Conservation (phyloP, 768 basidiomycete genomes). For the Termitomyces sp. region DNA sequence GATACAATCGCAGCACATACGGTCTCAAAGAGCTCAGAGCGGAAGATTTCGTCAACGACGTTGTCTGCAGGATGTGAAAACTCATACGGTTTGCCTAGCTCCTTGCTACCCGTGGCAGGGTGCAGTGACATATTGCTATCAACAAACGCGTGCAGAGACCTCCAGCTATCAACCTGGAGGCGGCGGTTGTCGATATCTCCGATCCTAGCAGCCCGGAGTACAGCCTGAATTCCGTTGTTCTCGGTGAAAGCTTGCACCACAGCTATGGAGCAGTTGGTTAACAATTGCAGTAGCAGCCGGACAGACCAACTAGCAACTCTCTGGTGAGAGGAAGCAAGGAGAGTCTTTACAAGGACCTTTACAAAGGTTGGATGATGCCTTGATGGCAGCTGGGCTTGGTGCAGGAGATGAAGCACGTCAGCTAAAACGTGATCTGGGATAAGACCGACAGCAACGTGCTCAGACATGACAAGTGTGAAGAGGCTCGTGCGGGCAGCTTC, state of each 20-base stretch:
- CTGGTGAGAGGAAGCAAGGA: constrained; percentile 29
- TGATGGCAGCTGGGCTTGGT: constrained; percentile 27
- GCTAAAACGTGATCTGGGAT: constrained; percentile 32
- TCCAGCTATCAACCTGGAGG: constrained; percentile 39
- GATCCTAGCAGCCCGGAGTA: constrained; percentile 32
- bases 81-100: neutral
- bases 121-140: constrained; percentile 24
- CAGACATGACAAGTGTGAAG: constrained; percentile 35
- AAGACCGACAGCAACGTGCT: constrained; percentile 28
- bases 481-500: constrained; percentile 30
- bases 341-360: constrained; percentile 27
- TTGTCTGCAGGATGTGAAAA: neutral
- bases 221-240: constrained; percentile 31
- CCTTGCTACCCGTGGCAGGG: neutral
- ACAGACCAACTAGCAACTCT: constrained; percentile 34
- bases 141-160: constrained; percentile 36
- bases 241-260: constrained; percentile 31
- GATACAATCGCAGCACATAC: constrained; percentile 29
- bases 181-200: constrained; percentile 36
- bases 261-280: constrained; percentile 25
- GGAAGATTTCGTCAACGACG: constrained; percentile 30
- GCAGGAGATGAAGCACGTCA: constrained; percentile 37
- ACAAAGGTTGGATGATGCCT: constrained; percentile 29
- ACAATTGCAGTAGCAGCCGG: constrained; percentile 32
- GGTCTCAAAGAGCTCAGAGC: constrained; percentile 38